Percentiles rank a stretch among this genome's conserved stretches.
These are phyloP conservation scores for Salicornia ramosissima DNA, from an alignment of 148 eudicot genomes.

Conservation along the genomic window DNA sequence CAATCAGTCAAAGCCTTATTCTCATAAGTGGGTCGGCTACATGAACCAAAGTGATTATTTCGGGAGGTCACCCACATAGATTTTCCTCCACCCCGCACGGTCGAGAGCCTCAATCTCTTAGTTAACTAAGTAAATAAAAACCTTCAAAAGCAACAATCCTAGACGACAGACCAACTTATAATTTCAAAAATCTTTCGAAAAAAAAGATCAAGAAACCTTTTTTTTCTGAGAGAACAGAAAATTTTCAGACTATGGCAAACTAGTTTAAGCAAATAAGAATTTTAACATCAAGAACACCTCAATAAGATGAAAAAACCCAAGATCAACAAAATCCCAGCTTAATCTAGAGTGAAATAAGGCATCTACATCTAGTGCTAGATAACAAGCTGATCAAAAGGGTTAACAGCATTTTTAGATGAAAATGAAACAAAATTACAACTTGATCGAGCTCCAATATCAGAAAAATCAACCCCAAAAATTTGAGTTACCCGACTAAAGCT, in stretches of 20 bases:
- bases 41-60: no score
- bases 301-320: background rate
- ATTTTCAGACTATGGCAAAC: background rate
- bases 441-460: background rate
- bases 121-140: no score
- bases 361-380: background rate
- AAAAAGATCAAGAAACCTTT: no score
- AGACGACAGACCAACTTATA: no score
- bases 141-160: no score
- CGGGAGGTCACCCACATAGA: no score
- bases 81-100: no score
- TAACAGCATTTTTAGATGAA: background rate
- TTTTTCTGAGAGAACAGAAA: background rate
- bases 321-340: constrained; percentile 9
- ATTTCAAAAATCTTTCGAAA: no score
- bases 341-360: background rate
- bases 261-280: no score
- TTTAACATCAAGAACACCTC: background rate
- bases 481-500: background rate
- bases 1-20: background rate
- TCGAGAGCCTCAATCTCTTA: no score
- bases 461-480: background rate
- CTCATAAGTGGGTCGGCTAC: no score
- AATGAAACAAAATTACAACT: background rate
- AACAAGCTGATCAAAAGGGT: background rate